These are phyloP conservation scores for Euphorbia corollata DNA, from an alignment of 441 rosid species.

Conservation along the genomic window DNA sequence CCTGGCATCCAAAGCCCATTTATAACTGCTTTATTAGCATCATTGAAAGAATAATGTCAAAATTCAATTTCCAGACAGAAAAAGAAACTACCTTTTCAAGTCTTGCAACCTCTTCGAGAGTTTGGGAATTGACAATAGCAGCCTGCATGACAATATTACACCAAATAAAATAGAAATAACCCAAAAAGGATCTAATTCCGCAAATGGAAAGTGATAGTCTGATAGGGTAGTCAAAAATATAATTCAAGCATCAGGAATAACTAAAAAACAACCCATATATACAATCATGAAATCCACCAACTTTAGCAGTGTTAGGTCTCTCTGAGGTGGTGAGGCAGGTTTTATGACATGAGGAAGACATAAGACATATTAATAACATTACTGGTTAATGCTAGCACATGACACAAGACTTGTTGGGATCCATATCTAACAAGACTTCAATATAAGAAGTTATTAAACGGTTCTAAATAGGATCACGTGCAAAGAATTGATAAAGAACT, in stretches of 20 bases:
- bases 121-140: constrained; percentile 95
- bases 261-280: no score
- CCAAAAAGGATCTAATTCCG: background rate
- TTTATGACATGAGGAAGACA: background rate
- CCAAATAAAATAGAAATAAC: constrained; percentile 14
- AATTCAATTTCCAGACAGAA: background rate
- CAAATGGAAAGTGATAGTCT: no score
- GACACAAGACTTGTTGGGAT: background rate
- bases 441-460: background rate
- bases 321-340: background rate
- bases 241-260: no score
- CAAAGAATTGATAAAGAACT: background rate
- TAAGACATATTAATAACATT: background rate
- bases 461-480: background rate
- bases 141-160: constrained; percentile 43
- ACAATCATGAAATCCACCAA: no score
- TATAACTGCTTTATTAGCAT: constrained; percentile 19
- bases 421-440: background rate
- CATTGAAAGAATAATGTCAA: constrained; percentile 10
- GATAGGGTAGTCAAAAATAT: no score
- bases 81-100: constrained; percentile 65
- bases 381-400: background rate
- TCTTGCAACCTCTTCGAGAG: constrained; percentile 96
- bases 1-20: constrained; percentile 44
- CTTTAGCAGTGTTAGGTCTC: no score